phyloP scores from a whole-genome alignment of 106 monocot genomes.

The Apostasia shenzhenica region DNA sequence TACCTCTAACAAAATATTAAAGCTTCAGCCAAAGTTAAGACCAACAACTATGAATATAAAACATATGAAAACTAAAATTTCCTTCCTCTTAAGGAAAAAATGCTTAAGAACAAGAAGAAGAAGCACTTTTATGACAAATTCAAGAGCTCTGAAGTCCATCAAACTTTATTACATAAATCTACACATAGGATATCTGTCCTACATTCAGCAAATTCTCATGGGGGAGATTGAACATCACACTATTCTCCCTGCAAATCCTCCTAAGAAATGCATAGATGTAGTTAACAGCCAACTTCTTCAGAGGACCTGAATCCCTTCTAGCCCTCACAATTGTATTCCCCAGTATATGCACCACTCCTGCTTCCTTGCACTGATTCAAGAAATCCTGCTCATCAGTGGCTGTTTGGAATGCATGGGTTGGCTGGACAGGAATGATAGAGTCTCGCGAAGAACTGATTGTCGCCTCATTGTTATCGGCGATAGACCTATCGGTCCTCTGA shows the following conservation, averaged over 20 bases:
- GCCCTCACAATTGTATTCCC: conserved; percentile 79
- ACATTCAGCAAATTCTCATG: conserved; percentile 90
- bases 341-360: conserved; percentile 86
- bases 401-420: conserved; percentile 16
- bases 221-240: conserved; percentile 79
- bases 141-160: neutral
- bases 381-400: conserved; percentile 63
- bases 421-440: conserved; percentile 36
- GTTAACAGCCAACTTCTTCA: conserved; percentile 63
- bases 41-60: neutral
- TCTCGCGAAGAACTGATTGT: conserved; percentile 25
- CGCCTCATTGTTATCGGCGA: neutral
- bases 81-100: neutral
- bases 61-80: neutral
- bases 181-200: conserved; percentile 85
- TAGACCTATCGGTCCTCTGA: neutral
- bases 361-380: conserved; percentile 60
- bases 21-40: neutral
- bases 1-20: no score
- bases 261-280: conserved; percentile 80
- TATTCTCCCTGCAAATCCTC: conserved; percentile 84
- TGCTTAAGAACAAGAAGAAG: neutral
- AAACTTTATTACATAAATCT: neutral
- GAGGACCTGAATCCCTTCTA: conserved; percentile 38
- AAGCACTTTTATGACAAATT: neutral